Percentiles rank a stretch among this genome's conserved stretches.
These are phyloP conservation scores for Euphrasia confusa DNA, from an alignment of 257 asterid species.

Conservation along the genomic window DNA sequence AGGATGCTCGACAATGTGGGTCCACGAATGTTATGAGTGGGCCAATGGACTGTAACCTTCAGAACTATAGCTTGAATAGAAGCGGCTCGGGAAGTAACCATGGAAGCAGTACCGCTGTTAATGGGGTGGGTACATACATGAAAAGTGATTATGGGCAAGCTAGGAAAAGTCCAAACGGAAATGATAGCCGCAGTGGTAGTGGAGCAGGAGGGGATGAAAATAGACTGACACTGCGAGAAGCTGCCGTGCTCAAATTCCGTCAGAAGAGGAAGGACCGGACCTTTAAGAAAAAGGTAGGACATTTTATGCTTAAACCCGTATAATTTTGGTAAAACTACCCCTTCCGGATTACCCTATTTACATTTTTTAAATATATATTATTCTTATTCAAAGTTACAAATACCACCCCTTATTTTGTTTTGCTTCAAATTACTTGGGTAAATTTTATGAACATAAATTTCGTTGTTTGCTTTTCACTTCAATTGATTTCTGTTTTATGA, in stretches of 20 bases:
- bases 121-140: conserved; percentile 27
- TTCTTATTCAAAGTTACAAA: no score
- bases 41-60: neutral
- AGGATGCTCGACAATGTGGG: neutral
- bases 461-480: neutral
- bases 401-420: no score
- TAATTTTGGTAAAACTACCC: no score
- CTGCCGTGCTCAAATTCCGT: conserved; percentile 48
- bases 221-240: conserved; percentile 39
- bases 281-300: conserved; percentile 45
- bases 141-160: conserved; percentile 37
- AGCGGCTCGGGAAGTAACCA: conserved; percentile 3
- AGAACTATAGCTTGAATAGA: neutral
- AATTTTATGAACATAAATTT: no score
- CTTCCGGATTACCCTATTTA: no score
- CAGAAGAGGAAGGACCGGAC: conserved; percentile 55
- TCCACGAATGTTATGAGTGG: neutral
- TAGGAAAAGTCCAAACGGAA: conserved; percentile 38
- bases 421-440: no score
- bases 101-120: conserved; percentile 33
- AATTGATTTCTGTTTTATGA: neutral
- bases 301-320: neutral
- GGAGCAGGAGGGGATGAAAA: conserved; percentile 36
- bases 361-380: no score
- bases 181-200: conserved; percentile 22